phyloP scores from a whole-genome alignment of 179 eudicot species.

The Spergularia azorica region DNA sequence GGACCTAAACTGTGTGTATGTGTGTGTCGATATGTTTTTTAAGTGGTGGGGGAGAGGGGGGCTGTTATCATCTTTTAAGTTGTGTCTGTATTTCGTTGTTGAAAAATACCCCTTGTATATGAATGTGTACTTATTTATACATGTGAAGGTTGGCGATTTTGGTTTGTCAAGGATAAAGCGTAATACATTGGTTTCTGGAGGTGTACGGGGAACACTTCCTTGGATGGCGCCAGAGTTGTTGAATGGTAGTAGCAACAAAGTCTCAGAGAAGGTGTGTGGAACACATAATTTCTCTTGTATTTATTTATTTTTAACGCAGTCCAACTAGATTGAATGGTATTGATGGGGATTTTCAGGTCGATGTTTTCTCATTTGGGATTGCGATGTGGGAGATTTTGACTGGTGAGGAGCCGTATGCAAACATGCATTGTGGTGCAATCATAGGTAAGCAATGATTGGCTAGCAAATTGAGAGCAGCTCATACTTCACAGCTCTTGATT shows the following conservation, averaged over 20 bases:
- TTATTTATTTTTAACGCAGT: slow-evolving; percentile 3
- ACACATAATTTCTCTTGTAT: background rate
- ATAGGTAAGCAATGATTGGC: slow-evolving; percentile 53
- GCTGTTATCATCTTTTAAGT: background rate
- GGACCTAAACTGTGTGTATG: background rate
- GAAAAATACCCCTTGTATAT: too few relatives aligned
- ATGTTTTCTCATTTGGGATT: slow-evolving; percentile 95
- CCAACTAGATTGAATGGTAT: background rate
- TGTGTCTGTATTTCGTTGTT: background rate
- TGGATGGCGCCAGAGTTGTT: slow-evolving; percentile 66
- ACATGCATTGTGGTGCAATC: slow-evolving; percentile 98
- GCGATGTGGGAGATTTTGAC: slow-evolving; percentile 96
- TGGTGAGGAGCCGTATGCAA: slow-evolving; percentile 93
- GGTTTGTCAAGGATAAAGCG: slow-evolving; percentile 58
- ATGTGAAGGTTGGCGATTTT: slow-evolving; percentile 53
- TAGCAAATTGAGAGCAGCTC: background rate
- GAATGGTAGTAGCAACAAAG: slow-evolving; percentile 56
- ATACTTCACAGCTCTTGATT: background rate
- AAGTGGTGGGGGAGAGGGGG: too few relatives aligned
- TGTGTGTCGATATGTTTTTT: background rate
- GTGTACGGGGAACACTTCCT: slow-evolving; percentile 64
- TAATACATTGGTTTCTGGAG: slow-evolving; percentile 56
- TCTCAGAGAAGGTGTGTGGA: slow-evolving; percentile 52
- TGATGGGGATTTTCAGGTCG: slow-evolving; percentile 65
- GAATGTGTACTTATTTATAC: slow-evolving; percentile 4